phyloP scores from a whole-genome alignment of 768 basidiomycete species.

The Phylloporus sp. region DNA sequence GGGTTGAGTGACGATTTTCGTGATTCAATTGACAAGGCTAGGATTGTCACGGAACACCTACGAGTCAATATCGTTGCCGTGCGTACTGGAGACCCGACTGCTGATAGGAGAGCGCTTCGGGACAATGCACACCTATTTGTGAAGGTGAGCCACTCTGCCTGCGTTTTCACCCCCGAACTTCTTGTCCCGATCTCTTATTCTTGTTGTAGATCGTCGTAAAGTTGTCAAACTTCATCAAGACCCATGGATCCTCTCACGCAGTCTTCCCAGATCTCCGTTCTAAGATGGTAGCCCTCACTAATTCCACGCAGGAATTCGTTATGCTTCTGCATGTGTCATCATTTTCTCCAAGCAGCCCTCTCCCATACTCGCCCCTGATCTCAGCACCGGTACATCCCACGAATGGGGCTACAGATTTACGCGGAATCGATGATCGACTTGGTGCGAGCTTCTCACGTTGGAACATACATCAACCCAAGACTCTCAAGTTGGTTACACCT shows the following conservation, averaged over 20 bases:
- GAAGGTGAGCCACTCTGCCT: slow-evolving; percentile 49
- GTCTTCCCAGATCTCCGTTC: slow-evolving; percentile 59
- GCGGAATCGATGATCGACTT: slow-evolving; percentile 44
- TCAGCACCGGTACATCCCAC: slow-evolving; percentile 24
- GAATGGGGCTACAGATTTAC: slow-evolving; percentile 8
- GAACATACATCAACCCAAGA: slow-evolving; percentile 47
- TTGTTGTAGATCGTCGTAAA: slow-evolving; percentile 65
- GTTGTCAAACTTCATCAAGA: slow-evolving; percentile 70
- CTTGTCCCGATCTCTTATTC: too few species aligned
- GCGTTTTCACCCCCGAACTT: too few species aligned
- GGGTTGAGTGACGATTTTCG: slow-evolving; percentile 42
- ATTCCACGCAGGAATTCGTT: slow-evolving; percentile 83
- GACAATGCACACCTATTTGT: slow-evolving; percentile 80
- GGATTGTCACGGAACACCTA: slow-evolving; percentile 60
- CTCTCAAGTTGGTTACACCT: slow-evolving; percentile 35
- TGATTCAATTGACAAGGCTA: slow-evolving; percentile 57
- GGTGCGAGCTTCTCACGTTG: slow-evolving; percentile 55
- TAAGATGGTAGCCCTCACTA: slow-evolving; percentile 73
- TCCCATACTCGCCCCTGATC: slow-evolving; percentile 59
- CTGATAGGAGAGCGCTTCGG: slow-evolving; percentile 60
- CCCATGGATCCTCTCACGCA: slow-evolving; percentile 51
- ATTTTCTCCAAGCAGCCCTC: slow-evolving; percentile 56
- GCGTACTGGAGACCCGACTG: slow-evolving; percentile 50
- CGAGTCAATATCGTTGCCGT: slow-evolving; percentile 54
- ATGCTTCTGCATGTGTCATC: slow-evolving; percentile 85